Percentiles rank a stretch among this genome's conserved stretches.
Conservation (phyloP, 1,284 basidiomycete genomes). For the Cystobasidium pallidum region DNA sequence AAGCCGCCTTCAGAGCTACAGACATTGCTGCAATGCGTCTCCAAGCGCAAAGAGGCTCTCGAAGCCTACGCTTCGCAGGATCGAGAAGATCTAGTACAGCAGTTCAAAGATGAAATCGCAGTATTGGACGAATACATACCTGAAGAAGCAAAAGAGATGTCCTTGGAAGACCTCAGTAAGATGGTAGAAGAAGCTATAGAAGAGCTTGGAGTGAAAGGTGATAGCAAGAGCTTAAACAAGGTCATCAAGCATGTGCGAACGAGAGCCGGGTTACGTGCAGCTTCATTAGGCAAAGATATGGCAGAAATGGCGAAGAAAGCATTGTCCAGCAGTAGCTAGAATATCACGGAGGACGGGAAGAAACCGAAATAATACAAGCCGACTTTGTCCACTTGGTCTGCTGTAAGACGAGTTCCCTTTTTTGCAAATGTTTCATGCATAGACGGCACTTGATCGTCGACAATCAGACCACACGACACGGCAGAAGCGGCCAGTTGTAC, state of each 20-base stretch:
- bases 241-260: conserved; percentile 39
- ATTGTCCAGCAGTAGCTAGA: conserved; percentile 4
- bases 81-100: conserved; percentile 28
- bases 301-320: conserved; percentile 40
- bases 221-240: conserved; percentile 16
- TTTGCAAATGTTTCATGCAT: too few species aligned
- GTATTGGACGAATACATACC: conserved; percentile 37
- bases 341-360: neutral
- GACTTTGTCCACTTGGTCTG: neutral
- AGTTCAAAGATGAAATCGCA: conserved; percentile 31
- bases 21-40: conserved; percentile 27
- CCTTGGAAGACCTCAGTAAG: conserved; percentile 11
- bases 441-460: too few species aligned
- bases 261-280: conserved; percentile 27
- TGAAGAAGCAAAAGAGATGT: conserved; percentile 41
- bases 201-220: conserved; percentile 12
- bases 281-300: conserved; percentile 31
- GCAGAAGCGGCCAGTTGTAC: too few species aligned
- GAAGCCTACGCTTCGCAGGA: conserved; percentile 23
- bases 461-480: too few species aligned
- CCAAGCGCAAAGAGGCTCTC: conserved; percentile 38
- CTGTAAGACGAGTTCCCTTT: too few species aligned
- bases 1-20: conserved; percentile 38
- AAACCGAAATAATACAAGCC: neutral
- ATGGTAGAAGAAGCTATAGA: conserved; percentile 25